Base-by-base conservation (phyloP, 805 yeast species). In the Lipomyces sp. region DNA sequence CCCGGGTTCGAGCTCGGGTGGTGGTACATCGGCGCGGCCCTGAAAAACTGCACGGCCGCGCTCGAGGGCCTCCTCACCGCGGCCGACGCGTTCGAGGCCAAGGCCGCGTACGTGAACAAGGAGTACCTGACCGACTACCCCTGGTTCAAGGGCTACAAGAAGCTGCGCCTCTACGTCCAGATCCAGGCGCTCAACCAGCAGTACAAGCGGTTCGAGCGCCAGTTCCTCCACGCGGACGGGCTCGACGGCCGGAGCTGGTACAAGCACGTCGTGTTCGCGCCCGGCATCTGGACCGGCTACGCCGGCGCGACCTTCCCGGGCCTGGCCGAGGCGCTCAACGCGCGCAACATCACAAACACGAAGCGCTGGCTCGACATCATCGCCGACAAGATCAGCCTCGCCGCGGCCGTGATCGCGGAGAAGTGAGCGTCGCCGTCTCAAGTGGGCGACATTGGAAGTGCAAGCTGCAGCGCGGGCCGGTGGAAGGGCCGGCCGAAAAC, bases 81-180 rank as follows among this genome's bases (percentile, higher is more conserved):
- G 0, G 68, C 84, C 1, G 46, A 50, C 0, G 51, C 58, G 1
- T 83, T 77, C 59, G 90, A 85, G 59, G 61, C 58, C 2, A 73
- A 74, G 53, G 74, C 76, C 18, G 61, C 62, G 2, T 64, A 71
- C 1, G 70, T 86, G 24, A 81, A 79, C 55, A 67, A 69, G 1
- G 73, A 76, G 31, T 77, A 82, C 47, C 67, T 74, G 0, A 69
- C 74, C 38, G 97, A 87, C 60, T 84, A 78, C 60, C 89, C 96
- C 1, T 84, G 95, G 89, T 87, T 83, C 70, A 72, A 76, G 55
- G 69, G 76, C 45, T 75, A 73, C 57, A 76, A 73, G 57, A 87
- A 87, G 65, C 62, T 86, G 33, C 74, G 70, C 44, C 71, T 81
- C 3, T 82, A 81, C 44, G 75, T 83, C 14, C 75, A 76, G 47